A percentile compares a stretch with the other conserved stretches of the same genome.
Conservation (phyloP, 2,329 filamentous ascomycete genomes). For the Thelonectria olida region DNA sequence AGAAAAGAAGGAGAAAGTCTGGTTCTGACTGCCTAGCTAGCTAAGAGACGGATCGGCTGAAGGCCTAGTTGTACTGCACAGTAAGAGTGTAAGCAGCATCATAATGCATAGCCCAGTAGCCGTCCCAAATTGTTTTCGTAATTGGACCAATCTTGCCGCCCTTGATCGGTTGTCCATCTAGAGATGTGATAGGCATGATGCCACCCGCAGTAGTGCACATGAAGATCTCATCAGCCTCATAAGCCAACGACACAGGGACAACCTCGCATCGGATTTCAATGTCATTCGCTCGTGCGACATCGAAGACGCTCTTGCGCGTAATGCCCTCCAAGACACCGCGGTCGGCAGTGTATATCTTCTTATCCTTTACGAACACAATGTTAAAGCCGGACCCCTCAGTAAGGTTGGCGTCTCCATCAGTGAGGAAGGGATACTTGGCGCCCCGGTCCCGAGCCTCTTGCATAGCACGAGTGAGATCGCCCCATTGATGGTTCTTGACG, state of each 20-base stretch:
- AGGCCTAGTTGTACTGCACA: background rate
- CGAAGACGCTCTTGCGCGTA: conserved; percentile 58
- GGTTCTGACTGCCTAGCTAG: too few species aligned
- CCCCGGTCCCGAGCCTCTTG: conserved; percentile 58
- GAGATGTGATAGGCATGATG: conserved; percentile 59
- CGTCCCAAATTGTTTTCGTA: conserved; percentile 59
- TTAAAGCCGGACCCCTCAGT: conserved; percentile 63
- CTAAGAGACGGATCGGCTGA: too few species aligned
- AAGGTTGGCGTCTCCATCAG: conserved; percentile 58
- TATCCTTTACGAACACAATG: conserved; percentile 55
- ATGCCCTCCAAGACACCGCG: conserved; percentile 59
- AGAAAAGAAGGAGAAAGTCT: too few species aligned
- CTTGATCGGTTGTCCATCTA: conserved; percentile 54
- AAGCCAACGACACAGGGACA: conserved; percentile 53
- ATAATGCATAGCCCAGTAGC: conserved; percentile 60
- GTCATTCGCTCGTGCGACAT: conserved; percentile 47
- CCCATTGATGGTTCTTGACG: conserved; percentile 62
- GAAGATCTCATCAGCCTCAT: conserved; percentile 58
- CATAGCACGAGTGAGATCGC: conserved; percentile 55
- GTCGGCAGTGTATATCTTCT: conserved; percentile 55
- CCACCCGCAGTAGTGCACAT: conserved; percentile 64
- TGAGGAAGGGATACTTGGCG: conserved; percentile 58
- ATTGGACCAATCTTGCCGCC: conserved; percentile 55
- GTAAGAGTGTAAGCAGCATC: conserved; percentile 35
- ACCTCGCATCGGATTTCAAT: conserved; percentile 50